Base-by-base conservation (phyloP, 768 basidiomycete species). In the Tephrocybe rancida region DNA sequence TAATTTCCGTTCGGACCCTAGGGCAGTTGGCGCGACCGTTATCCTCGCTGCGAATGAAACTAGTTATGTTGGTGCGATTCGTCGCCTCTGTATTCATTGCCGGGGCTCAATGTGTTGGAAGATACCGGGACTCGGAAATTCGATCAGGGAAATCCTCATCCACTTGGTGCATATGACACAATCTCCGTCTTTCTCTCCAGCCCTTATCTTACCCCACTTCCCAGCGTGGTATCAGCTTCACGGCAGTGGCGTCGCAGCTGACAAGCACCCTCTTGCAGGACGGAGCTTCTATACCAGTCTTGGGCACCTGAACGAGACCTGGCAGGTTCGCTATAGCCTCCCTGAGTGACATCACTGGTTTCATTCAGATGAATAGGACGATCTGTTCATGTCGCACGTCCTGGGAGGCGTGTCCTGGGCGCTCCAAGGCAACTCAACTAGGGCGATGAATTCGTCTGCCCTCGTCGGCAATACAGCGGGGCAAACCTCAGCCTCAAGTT, bases 231-330 rank as follows among this genome's bases (percentile, higher is more conserved):
- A 81, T 66, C 91, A 92, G 68, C 85, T 87, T 58, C 79, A 75
- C 2, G 88, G 88, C 16, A 83, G 86, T 25, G 90, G 90, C 0
- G 81, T 83, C 3, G 73, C 81, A 57, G 66, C 64, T 24, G 68
- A 75, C 18, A 66, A 77, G 11, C 48, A 44, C 24, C 18, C 29
- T 22, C 61, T 64, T 35, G 78, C 85, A 2, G 92, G 91, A 19
- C 80, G 92, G 32, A 91, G 89, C 61, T 94, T 90, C 73, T 94
- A 91, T 66, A 94, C 92, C 0, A 79, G 84, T 56, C 77, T 94
- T 0, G 92, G 92, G 0, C 92, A 95, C 65, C 70, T 84, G 48
- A 86, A 84, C 61, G 84, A 88, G 62, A 91, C 88, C 27, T 92
- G 89, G 90, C 70, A 81, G 72, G 88, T 86, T 48, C 52, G 79